phyloP scores from a whole-genome alignment of 2,329 filamentous ascomycete species.

The Fusarium solani-melongenae region DNA sequence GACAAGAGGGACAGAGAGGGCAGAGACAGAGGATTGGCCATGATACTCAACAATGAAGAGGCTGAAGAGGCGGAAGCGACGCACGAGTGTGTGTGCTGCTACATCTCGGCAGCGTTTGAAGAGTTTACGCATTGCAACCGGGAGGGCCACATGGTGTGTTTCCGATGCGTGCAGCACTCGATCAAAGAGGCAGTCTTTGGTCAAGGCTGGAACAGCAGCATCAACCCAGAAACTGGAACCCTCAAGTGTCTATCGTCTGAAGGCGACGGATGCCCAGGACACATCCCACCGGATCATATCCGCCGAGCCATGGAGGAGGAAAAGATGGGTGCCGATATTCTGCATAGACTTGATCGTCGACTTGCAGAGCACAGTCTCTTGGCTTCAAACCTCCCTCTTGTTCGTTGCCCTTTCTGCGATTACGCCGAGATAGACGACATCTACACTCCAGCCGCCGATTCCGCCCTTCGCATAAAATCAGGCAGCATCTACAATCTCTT shows the following conservation, averaged over 20 bases:
- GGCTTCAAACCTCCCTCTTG: conserved; percentile 77
- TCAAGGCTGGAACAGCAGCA: conserved; percentile 87
- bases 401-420: conserved; percentile 89
- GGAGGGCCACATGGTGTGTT: conserved; percentile 79
- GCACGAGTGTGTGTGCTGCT: conserved; percentile 84
- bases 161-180: conserved; percentile 83
- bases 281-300: conserved; percentile 76
- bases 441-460: conserved; percentile 68
- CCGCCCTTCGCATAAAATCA: conserved; percentile 67
- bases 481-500: conserved; percentile 60
- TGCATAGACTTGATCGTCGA: conserved; percentile 81
- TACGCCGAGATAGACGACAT: conserved; percentile 90
- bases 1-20: conserved; percentile 57
- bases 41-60: conserved; percentile 66
- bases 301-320: conserved; percentile 77
- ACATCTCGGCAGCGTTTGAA: conserved; percentile 76
- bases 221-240: conserved; percentile 78
- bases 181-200: conserved; percentile 91
- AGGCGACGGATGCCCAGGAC: conserved; percentile 77
- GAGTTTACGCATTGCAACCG: conserved; percentile 77
- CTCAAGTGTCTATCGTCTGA: conserved; percentile 86
- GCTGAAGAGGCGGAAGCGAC: conserved; percentile 66
- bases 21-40: conserved; percentile 64
- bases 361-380: conserved; percentile 81
- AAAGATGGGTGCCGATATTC: conserved; percentile 75